Evolutionary conservation across 129 eudicot species (phyloP), one percentile per base, ranked within the genome.

Genomic region (Escallonia rubra): DNA sequence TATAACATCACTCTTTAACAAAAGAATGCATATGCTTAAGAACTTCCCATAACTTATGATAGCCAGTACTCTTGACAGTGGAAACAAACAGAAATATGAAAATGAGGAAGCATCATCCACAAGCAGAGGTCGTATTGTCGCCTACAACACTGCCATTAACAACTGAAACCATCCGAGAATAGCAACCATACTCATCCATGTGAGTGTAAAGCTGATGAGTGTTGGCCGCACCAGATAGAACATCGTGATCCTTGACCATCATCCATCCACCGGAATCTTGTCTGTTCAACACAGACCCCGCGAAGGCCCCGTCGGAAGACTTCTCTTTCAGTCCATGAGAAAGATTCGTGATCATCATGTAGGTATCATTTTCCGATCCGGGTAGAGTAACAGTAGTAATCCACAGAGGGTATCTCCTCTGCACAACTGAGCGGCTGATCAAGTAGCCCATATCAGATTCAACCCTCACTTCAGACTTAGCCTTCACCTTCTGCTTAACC

Each of bases 261-360:
- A 93, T 86, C 87, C 79, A 80, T 59, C 99, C 96, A 10, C 34
- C 69, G 7, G 85, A 77, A 9, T 76, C 67, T 66, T 93, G 95
- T 10, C 51, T 76, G 61, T 82, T 91, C 4, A 61, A 54, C 71
- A 82, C 43, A 40, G 64, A 61, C 70, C 72, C 77, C 1, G 72
- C 43, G 10, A 34, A 34, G 2, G 15, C 61, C 57, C 71, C 85
- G 42, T 55, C 69, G 55, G 41, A 7, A 52, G 43, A 50, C 67
- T 65, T 72, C 77, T 84, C 95, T 46, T 61, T 67, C 39, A 73
- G 57, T 8, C 72, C 79, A 62, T 82, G 76, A 13, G 66, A 71
- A 66, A 93, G 70, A 62, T 64, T 61, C 23, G 96, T 80, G 23
- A 13, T 69, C 95, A 84, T 77, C 79, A 80, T n/a, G 41, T 73